These are phyloP conservation scores for Rhamnella rubrinervis DNA, from an alignment of 331 rosid species.

Conservation along the genomic window DNA sequence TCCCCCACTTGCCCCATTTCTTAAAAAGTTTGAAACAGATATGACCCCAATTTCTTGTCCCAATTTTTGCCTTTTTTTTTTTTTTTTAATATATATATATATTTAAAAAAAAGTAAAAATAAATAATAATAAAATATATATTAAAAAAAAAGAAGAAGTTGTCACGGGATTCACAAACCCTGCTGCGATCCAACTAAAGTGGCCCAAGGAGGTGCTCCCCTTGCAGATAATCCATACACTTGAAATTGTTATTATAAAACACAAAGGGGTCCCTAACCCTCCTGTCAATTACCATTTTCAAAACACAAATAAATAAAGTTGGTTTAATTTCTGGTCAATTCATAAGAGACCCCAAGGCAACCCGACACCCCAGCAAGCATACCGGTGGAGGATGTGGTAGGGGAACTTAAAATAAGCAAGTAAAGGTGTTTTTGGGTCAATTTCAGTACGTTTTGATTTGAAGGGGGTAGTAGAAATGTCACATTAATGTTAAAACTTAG, in stretches of 20 bases:
- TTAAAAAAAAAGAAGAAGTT: not conserved
- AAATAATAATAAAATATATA: too few species aligned
- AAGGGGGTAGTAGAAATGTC: too few species aligned
- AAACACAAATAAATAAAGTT: not conserved
- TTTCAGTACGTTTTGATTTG: too few species aligned
- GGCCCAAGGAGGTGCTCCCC: constrained; percentile 21
- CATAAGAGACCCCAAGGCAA: not conserved
- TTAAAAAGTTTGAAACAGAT: not conserved
- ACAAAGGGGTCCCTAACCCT: constrained; percentile 22
- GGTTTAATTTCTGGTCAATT: constrained; percentile 2
- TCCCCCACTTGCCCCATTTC: constrained; percentile 15
- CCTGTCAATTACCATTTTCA: constrained; percentile 9
- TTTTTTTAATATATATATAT: not conserved
- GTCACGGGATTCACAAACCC: constrained; percentile 38
- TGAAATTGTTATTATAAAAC: not conserved
- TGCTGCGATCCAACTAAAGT: constrained; percentile 25
- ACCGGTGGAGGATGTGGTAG: not conserved
- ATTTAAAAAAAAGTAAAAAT: too few species aligned
- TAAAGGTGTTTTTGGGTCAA: not conserved
- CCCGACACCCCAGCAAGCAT: constrained; percentile 27
- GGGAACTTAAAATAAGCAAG: too few species aligned
- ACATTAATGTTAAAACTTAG: too few species aligned
- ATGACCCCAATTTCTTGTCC: constrained; percentile 19
- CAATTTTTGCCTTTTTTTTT: constrained; percentile 3
- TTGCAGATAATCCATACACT: constrained; percentile 19